Evolutionary conservation across 805 yeast species (phyloP), one percentile per base, ranked within the genome.

Genomic region (Pichia heedii): DNA sequence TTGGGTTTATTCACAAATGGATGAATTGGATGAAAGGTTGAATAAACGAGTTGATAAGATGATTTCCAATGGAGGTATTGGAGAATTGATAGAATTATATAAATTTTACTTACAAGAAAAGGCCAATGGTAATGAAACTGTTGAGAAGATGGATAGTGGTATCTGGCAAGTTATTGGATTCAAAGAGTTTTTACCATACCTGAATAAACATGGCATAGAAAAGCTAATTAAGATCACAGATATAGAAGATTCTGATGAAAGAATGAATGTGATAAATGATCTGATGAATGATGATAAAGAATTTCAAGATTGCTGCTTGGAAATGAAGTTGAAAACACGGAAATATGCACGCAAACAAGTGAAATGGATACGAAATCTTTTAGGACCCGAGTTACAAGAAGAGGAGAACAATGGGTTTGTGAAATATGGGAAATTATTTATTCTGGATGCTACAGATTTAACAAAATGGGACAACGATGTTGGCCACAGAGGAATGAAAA

Each of bases 81-180:
- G 69, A 1, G 98, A 93, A 60, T 74, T 93, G 15, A 55, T 71
- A 9, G 74, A 77, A 43, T 57, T 90, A 54, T 77, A 76, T 56
- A 55, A 62, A 0, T 66, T 64, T 22, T 81, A 73, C 38, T n/a
- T 39, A 12, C 60, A 59, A 11, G 50, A 55, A 1, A 57, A 60
- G 6, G 58, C 54, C 20, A 36, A 36, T 9, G 41, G 33, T 9
- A 21, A 22, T 34, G 77, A 82, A 10, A 36, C n/a, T 5, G 37
- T 16, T 3, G 41, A 24, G 4, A 79, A 71, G 45, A 63, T 76
- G 44, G 82, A 83, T 42, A 67, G 73, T 45, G 97, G 97, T 2
- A 73, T 90, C 0, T 88, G 88, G 88, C 97, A 93, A 63, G 96
- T 85, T 2, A 85, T 90, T 54, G 97, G 97, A 2, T 93, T 85